phyloP scores from a whole-genome alignment of 805 yeast genomes.

The Metschnikowia aberdeeniae region DNA sequence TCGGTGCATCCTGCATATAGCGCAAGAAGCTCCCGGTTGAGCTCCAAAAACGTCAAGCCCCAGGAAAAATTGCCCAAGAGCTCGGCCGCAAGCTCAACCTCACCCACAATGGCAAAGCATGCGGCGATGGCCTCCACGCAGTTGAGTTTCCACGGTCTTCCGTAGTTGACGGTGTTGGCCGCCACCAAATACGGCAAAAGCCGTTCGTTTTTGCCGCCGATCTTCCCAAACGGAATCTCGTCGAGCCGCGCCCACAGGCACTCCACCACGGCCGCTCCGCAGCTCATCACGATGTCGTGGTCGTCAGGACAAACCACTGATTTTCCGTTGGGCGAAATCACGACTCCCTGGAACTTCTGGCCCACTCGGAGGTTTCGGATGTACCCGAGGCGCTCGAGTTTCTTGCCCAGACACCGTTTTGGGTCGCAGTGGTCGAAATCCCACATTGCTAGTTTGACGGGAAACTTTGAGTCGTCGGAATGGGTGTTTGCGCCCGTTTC shows the following conservation, averaged over 20 bases:
- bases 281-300: conserved; percentile 62
- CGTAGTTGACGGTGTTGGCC: conserved; percentile 95
- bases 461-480: conserved; percentile 43
- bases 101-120: conserved; percentile 91
- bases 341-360: conserved; percentile 85
- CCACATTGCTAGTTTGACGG: conserved; percentile 95
- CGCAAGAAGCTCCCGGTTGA: conserved; percentile 74
- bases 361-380: conserved; percentile 82
- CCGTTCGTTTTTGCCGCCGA: conserved; percentile 88
- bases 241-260: conserved; percentile 98
- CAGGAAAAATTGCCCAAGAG: conserved; percentile 80
- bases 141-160: conserved; percentile 90
- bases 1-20: conserved; percentile 79
- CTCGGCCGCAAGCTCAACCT: conserved; percentile 79
- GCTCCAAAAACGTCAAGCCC: conserved; percentile 84
- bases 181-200: conserved; percentile 89
- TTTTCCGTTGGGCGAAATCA: conserved; percentile 91
- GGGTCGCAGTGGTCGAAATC: conserved; percentile 99
- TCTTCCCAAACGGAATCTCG: conserved; percentile 89
- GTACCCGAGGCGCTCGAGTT: conserved; percentile 81
- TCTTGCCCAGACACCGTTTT: conserved; percentile 93
- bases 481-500: conserved; percentile 27
- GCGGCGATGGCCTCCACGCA: conserved; percentile 98
- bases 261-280: conserved; percentile 97
- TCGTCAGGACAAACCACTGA: conserved; percentile 89